Base-by-base conservation (phyloP, 2,329 filamentous ascomycete genomes). In the Cladosporium oxysporum region DNA sequence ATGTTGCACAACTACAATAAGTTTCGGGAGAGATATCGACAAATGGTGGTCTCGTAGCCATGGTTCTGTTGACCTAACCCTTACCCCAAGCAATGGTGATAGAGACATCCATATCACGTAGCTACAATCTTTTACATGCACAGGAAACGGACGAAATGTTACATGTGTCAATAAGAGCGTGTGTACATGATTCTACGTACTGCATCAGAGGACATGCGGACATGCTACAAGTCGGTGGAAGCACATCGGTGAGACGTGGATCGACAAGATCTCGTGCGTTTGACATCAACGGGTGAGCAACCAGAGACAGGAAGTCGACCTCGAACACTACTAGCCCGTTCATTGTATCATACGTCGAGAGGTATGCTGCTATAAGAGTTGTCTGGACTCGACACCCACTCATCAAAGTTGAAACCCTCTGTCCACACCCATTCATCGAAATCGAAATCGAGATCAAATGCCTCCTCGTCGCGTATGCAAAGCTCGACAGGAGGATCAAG, bases 351-450 rank as follows among this genome's bases (percentile, higher is more conserved):
- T 47, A 23, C 1, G 12, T 4, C 41, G 33, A 33, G n/a, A n/a
- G 8, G 7, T 33, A 6, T 55, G 52, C 5, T 55, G 18, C 31
- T 31, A 33, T 10, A 21, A 29, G 8, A 21, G 10, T 12, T 29
- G 16, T 28, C 37, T 10, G 37, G 14, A 47, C 8, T 29, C 16
- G 37, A 35, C 12, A 23, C 29, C 55, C 55, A 58, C 5, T 58
- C 31, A 35, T 58, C 33, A 33, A 58, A 33, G 21, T 58, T 47
- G 16, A 62, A 11, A 23, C 31, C 47, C 50, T 62, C 58, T 21
- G 58, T 47, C 58, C 58, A 61, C 31, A 62, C 31, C 59, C 59
- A 53, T 28, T 62, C 59, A 11, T 62, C 47, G 14, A 62, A 62
- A 52, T 62, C 44, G 16, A 37, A 62, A 28, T 35, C 35, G 6